Evolutionary conservation across 2,329 filamentous ascomycete species (phyloP), one percentile per base, ranked within the genome.

Genomic region (Orbilia brochopaga): DNA sequence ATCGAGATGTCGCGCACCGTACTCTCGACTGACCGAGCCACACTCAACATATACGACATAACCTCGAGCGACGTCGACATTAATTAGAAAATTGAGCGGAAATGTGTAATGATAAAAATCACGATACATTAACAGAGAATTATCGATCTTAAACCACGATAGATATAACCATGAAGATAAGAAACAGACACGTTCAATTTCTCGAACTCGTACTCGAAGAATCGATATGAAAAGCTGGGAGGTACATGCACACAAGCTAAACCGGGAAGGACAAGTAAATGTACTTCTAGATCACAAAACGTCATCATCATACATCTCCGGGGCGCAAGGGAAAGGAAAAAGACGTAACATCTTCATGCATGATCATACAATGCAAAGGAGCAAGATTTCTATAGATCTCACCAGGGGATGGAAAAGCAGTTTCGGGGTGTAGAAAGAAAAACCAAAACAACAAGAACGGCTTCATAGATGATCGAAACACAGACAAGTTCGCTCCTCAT

Each of bases 301-400:
- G 46, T 44, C 57, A 42, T 56, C 64, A 69, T 58, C 62, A 69
- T 69, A 69, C 65, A 69, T 69, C 57, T 61, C 65, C 58, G 35
- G 23, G 32, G 17, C n/a, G 24, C 5, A 46, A 42, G 58, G 54
- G 62, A 46, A 27, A 19, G 42, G 24, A 32, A 51, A 46, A 48
- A 21, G 44, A 19, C 32, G 23, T 48, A 35, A 55, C 61, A 40
- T 59, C 59, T 63, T 59, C 64, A 59, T n/a, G n/a, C n/a, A n/a
- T n/a, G 63, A 63, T 63, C 66, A 70, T 56, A 70, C 65, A 48
- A 50, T 32, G 50, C 37, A 17, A 50, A 21, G 50, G 44, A 46
- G 24, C 8, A 60, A 63, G 53, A 58, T 21, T 51, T 59, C 40
- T 56, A 59, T 70, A 70, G 63, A 63, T 64, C 27, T 70, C 54